Conservation (phyloP, 257 asterid species). For the Cruciata laevipes region DNA sequence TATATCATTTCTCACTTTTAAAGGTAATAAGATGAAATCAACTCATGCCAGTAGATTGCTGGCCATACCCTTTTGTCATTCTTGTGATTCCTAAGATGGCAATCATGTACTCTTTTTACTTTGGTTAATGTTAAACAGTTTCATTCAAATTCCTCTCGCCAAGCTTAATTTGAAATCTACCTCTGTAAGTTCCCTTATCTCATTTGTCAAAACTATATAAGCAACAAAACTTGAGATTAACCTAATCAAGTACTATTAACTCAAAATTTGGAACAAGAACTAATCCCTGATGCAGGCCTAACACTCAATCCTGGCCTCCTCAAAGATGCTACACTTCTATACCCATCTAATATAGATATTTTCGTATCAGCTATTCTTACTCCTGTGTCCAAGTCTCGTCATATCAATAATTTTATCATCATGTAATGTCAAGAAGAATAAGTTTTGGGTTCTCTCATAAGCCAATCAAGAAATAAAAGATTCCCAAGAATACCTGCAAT, state of each 20-base stretch:
- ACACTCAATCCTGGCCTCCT: too few species aligned
- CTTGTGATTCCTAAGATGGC: background rate
- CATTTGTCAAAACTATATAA: background rate
- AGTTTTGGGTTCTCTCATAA: background rate
- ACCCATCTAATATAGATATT: background rate
- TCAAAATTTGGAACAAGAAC: background rate
- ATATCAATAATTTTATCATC: too few species aligned
- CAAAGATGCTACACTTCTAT: background rate
- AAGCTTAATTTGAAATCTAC: background rate
- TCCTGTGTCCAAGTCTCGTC: background rate
- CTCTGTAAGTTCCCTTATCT: background rate
- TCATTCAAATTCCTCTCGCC: background rate
- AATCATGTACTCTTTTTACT: background rate
- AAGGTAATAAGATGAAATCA: background rate
- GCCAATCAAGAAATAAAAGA: background rate
- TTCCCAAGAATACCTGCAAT: slow-evolving; percentile 57
- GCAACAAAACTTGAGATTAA: background rate
- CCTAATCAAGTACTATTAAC: background rate
- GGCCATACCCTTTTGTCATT: background rate
- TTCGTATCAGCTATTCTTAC: background rate
- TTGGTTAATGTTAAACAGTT: background rate
- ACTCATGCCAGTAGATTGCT: background rate
- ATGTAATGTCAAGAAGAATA: too few species aligned
- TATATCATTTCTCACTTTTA: too few species aligned
- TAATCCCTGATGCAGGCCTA: background rate